Evolutionary conservation across 441 rosid species (phyloP).

Genomic region (Daphne laureola): DNA sequence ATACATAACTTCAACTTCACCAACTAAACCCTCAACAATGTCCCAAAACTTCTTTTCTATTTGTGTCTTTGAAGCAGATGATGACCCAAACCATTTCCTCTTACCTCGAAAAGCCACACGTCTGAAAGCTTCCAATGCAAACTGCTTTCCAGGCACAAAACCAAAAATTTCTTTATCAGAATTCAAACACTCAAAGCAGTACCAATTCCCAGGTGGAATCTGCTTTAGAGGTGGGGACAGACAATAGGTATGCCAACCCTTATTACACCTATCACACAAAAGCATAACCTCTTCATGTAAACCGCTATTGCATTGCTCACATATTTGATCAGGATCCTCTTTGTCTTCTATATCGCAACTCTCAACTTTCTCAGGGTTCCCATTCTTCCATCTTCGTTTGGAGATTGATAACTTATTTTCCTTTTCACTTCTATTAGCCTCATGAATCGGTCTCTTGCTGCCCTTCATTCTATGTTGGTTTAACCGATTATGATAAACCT

Average conservation of each 20-base stretch:
- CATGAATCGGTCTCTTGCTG: conserved; percentile 41
- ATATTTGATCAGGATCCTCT: conserved; percentile 64
- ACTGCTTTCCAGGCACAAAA: conserved; percentile 78
- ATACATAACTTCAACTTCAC: conserved; percentile 90
- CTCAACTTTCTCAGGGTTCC: conserved; percentile 29
- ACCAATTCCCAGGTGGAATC: conserved; percentile 91
- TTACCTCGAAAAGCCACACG: conserved; percentile 87
- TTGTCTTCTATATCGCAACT: conserved; percentile 27
- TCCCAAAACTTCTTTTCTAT: conserved; percentile 95
- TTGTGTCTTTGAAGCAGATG: conserved; percentile 52
- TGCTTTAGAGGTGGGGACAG: conserved; percentile 86
- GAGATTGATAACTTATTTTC: conserved; percentile 26
- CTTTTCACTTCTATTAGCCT: conserved; percentile 27
- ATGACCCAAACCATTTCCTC: conserved; percentile 88
- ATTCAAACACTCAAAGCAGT: conserved; percentile 90
- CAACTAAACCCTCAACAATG: conserved; percentile 82
- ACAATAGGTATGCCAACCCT: conserved; percentile 95
- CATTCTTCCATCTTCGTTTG: conserved; percentile 53
- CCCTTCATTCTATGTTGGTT: conserved; percentile 35
- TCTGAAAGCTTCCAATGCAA: conserved; percentile 62
- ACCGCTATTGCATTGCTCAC: conserved; percentile 81
- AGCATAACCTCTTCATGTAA: conserved; percentile 95
- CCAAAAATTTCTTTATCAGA: conserved; percentile 90
- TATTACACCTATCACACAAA: conserved; percentile 93
- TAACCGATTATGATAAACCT: conserved; percentile 48